phyloP scores from a whole-genome alignment of 73 alveolate genomes.

The Tetrahymena malaccensis region DNA sequence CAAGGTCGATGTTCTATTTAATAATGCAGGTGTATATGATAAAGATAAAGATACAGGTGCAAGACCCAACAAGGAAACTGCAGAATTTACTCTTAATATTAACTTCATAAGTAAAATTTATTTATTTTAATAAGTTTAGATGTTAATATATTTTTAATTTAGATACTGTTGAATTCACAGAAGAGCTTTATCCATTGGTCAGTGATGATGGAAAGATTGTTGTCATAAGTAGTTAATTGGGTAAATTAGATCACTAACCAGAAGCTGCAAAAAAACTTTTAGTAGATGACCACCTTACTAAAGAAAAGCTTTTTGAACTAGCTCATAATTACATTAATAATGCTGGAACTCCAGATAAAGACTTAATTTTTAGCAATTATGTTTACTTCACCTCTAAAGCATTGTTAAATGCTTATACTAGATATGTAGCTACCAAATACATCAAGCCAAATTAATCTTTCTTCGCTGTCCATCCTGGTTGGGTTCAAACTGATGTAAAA shows the following conservation, averaged over 20 bases:
- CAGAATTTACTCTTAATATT: background rate
- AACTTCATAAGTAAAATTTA: background rate
- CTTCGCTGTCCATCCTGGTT: background rate
- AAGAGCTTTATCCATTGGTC: background rate
- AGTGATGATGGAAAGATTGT: background rate
- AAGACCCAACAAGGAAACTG: background rate
- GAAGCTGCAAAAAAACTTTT: background rate
- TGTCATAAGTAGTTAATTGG: background rate
- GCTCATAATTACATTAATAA: background rate
- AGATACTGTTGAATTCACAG: background rate
- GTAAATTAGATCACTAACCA: background rate
- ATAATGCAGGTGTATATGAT: background rate
- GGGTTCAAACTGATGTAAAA: background rate
- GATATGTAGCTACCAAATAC: background rate
- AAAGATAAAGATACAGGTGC: background rate
- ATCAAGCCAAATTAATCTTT: background rate
- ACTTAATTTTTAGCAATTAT: background rate
- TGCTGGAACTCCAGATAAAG: background rate
- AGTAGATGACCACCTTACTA: background rate
- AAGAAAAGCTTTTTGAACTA: background rate
- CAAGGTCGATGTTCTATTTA: background rate
- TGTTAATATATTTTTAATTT: background rate
- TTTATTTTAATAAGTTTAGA: background rate
- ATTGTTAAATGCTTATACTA: background rate
- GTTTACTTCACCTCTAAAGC: background rate